A percentile compares a stretch with the other conserved stretches of the same genome.
Evolutionary conservation across 331 rosid species (phyloP).

Genomic region (Rhamnella rubrinervis): DNA sequence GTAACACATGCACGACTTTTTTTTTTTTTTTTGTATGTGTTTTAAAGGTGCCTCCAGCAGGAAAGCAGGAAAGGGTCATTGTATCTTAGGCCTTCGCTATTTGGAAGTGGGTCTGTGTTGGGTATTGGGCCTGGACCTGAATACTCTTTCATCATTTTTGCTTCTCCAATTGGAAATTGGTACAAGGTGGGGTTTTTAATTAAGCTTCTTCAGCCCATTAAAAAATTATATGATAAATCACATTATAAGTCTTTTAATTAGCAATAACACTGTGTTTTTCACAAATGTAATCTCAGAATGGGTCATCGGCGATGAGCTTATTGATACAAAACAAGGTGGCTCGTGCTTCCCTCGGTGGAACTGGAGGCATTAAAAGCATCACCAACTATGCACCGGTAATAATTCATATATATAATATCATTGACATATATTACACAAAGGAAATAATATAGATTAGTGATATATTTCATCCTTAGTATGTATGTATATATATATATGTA

Average conservation of each 20-base stretch:
- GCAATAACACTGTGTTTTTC: no score
- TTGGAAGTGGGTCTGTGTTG: constrained; percentile 45
- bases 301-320: background rate
- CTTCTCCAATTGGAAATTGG: constrained; percentile 32
- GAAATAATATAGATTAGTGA: no score
- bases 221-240: no score
- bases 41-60: constrained; percentile 41
- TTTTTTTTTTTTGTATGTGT: background rate
- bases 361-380: constrained; percentile 5
- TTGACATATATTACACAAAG: no score
- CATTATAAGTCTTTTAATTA: no score
- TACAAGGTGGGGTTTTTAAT: constrained; percentile 24
- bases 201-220: background rate
- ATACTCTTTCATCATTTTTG: constrained; percentile 31
- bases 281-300: background rate
- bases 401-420: no score
- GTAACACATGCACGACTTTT: background rate
- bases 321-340: background rate
- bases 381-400: constrained; percentile 11
- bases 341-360: constrained; percentile 8
- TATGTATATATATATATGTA: no score
- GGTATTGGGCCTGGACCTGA: constrained; percentile 44
- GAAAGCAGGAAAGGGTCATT: constrained; percentile 47
- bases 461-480: no score
- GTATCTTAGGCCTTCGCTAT: constrained; percentile 42